phyloP scores from a whole-genome alignment of 2,329 filamentous ascomycete species.

The Hypoxylon sp. region DNA sequence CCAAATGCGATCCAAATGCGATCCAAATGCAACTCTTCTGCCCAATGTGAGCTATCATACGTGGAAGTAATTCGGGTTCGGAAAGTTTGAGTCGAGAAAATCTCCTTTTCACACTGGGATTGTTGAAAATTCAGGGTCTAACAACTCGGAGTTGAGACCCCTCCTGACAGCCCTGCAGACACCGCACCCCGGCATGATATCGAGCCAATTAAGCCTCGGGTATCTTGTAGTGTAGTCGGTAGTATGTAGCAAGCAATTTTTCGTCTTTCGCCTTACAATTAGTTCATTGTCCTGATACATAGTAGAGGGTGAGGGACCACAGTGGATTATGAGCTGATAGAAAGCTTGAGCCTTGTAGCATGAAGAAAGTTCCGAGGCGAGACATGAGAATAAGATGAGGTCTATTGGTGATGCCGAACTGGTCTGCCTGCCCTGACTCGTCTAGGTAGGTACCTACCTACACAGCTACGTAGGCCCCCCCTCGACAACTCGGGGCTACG shows the following conservation, averaged over 20 bases:
- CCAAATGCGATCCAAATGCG: conserved; percentile 12
- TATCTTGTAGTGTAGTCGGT: conserved; percentile 6
- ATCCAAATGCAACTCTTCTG: conserved; percentile 4
- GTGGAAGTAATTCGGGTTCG: conserved; percentile 25
- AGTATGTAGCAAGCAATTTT: neutral
- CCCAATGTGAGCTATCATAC: conserved; percentile 26
- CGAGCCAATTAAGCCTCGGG: conserved; percentile 20
- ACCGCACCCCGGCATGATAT: conserved; percentile 19
- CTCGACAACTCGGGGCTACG: conserved; percentile 22
- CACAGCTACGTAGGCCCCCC: no score
- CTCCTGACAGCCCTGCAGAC: conserved; percentile 12
- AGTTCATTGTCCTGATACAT: neutral
- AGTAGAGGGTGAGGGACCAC: neutral
- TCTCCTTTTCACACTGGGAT: conserved; percentile 22
- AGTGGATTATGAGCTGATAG: neutral
- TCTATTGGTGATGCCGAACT: neutral
- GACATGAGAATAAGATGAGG: neutral
- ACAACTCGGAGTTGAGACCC: conserved; percentile 12
- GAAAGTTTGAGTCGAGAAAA: conserved; percentile 29
- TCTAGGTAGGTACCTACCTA: no score
- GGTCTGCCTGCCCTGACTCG: no score
- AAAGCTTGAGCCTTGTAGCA: conserved; percentile 7
- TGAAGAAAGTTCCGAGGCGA: conserved; percentile 2
- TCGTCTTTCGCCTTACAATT: neutral
- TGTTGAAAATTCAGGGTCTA: conserved; percentile 7